Conservation (phyloP, 768 basidiomycete genomes). For the Boletus subparvulus region DNA sequence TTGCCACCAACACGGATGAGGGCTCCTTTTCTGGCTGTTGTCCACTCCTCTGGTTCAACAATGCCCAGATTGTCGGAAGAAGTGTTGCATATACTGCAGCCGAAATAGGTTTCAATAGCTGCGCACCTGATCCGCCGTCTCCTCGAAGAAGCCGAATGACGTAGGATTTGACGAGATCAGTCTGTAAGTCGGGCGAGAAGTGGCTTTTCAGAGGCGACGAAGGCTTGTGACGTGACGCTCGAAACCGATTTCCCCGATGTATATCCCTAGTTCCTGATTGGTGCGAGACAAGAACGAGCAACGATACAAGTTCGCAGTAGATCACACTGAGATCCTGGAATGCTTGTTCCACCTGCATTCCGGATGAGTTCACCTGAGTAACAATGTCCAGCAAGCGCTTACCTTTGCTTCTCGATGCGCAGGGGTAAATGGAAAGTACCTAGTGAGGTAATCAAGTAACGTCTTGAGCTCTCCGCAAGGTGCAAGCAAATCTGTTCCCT, state of each 20-base stretch:
- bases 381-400: background rate
- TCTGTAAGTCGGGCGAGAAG: constrained; percentile 38
- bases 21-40: constrained; percentile 16
- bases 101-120: constrained; percentile 52
- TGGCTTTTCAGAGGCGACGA: constrained; percentile 16
- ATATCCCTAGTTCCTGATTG: constrained; percentile 10
- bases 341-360: constrained; percentile 56
- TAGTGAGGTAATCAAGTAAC: constrained; percentile 70
- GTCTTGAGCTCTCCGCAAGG: constrained; percentile 50
- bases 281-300: constrained; percentile 46
- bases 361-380: constrained; percentile 4
- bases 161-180: constrained; percentile 57
- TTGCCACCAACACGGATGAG: constrained; percentile 45
- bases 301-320: constrained; percentile 74
- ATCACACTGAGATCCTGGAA: constrained; percentile 72
- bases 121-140: constrained; percentile 40
- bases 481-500: constrained; percentile 22
- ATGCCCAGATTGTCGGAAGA: constrained; percentile 76
- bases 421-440: constrained; percentile 80
- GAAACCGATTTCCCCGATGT: constrained; percentile 9
- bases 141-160: constrained; percentile 59
- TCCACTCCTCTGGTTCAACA: constrained; percentile 52
- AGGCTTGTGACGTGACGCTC: constrained; percentile 14
- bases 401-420: constrained; percentile 60
- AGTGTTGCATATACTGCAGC: constrained; percentile 61